Conservation (phyloP, 2,329 filamentous ascomycete genomes). For the Clonostachys sp. region DNA sequence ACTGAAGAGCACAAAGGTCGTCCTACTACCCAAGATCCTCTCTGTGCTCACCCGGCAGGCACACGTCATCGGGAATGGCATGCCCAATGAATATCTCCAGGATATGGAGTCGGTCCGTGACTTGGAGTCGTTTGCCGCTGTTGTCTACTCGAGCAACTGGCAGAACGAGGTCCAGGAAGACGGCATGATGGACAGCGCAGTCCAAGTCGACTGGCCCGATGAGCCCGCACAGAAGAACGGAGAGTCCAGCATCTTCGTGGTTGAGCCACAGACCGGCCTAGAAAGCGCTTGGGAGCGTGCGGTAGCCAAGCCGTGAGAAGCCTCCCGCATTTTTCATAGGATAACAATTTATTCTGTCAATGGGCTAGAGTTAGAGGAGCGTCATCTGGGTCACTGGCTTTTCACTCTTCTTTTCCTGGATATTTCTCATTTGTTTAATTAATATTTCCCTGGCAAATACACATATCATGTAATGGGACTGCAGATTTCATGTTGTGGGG, state of each 20-base stretch:
- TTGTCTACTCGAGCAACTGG: conserved; percentile 85
- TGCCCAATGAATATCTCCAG: conserved; percentile 65
- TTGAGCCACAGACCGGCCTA: conserved; percentile 47
- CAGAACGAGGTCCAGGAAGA: conserved; percentile 52
- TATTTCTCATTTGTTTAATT: too few species aligned
- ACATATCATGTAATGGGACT: too few species aligned
- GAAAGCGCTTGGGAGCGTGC: conserved; percentile 70
- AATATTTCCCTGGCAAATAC: too few species aligned
- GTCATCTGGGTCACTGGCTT: too few species aligned
- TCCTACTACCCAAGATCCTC: conserved; percentile 78
- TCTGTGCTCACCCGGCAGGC: conserved; percentile 89
- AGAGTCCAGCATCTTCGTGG: conserved; percentile 50
- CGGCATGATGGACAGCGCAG: conserved; percentile 26
- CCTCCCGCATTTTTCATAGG: too few species aligned
- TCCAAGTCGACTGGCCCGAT: conserved; percentile 19
- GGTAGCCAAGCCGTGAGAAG: conserved; percentile 10
- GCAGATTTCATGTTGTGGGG: too few species aligned
- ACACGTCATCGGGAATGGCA: conserved; percentile 78
- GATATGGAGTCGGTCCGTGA: conserved; percentile 74
- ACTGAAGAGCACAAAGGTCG: conserved; percentile 52
- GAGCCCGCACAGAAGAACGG: conserved; percentile 5
- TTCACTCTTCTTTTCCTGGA: too few species aligned
- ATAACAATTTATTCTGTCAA: too few species aligned
- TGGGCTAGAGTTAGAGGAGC: too few species aligned
- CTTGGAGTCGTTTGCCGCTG: conserved; percentile 78